Conservation (phyloP, 225 moss, liverwort and hornwort species). For the Thuidium tamariscinum region DNA sequence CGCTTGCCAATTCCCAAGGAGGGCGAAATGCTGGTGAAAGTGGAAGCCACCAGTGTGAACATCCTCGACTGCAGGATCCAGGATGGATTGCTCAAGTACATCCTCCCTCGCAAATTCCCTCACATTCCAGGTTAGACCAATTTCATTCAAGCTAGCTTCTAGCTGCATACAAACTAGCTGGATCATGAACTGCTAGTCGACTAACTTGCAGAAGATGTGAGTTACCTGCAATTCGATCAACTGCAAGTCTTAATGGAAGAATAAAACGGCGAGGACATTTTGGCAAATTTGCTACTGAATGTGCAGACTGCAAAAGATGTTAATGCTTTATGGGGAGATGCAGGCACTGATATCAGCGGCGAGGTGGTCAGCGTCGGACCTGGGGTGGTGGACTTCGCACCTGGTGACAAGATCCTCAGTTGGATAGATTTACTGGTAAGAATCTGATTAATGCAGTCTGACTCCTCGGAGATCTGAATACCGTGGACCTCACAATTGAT, state of each 20-base stretch:
- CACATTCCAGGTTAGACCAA: constrained; percentile 40
- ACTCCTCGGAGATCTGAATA: neutral
- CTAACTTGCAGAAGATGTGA: neutral
- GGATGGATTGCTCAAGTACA: constrained; percentile 33
- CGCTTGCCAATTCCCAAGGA: constrained; percentile 48
- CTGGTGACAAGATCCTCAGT: constrained; percentile 62
- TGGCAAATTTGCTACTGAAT: neutral
- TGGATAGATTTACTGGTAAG: constrained; percentile 49
- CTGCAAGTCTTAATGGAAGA: neutral
- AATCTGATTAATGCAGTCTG: neutral
- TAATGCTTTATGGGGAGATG: neutral
- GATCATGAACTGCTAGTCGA: neutral
- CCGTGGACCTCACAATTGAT: neutral
- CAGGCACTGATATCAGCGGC: constrained; percentile 75
- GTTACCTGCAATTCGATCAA: neutral
- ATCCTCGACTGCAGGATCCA: constrained; percentile 67
- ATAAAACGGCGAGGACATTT: neutral
- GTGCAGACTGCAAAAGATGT: neutral
- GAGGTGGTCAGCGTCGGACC: constrained; percentile 64
- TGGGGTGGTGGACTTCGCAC: constrained; percentile 39
- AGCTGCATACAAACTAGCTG: no score
- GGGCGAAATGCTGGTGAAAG: constrained; percentile 69
- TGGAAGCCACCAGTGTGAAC: constrained; percentile 62
- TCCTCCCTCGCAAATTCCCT: constrained; percentile 62
- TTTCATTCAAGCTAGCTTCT: neutral